Evolutionary conservation across 2,329 filamentous ascomycete species (phyloP), one percentile per base, ranked within the genome.

Genomic region (Fusarium burgessii): DNA sequence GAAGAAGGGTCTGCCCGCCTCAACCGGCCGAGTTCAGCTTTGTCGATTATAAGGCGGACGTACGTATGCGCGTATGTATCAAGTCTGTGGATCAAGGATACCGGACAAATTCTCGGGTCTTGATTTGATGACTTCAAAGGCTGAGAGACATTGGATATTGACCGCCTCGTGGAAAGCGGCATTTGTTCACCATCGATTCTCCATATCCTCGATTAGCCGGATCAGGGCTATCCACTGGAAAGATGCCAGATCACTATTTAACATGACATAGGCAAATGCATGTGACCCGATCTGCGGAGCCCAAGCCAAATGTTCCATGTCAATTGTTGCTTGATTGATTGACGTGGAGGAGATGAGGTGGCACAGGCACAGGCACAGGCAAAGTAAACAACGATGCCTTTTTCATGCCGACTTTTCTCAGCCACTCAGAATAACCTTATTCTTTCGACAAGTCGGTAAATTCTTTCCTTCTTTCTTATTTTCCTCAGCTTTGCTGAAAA

Each of bases 221-320:
- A 60, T 50, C 64, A 72, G 61, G 59, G 68, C 68, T 71, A 60
- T 58, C 68, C 67, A 64, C 64, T 66, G 52, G 68, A 50, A 62
- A 65, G 67, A 47, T 40, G 68, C 68, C 70, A 76, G 68, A 74
- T 75, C 66, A 62, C 62, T 62, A 67, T 42, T 43, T 47, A 54
- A 40, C 33, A 33, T 36, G 35, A 43, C 67, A 73, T 64, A 58
- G 64, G 60, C 62, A 62, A 66, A 74, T 76, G 74, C 74, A 76
- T 76, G 74, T 76, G 74, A 75, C 73, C 58, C 62, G 56, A 75
- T 75, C 66, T 71, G 66, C 68, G 66, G 58, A 72, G 66, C 58
- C 55, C 55, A 50, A 58, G n/a, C 29, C 29, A 49, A 33, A 33
- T 23, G 33, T 51, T 51, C 47, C 47, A 51, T 51, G 32, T 38